Evolutionary conservation across 805 yeast species (phyloP), one percentile per base, ranked within the genome.

Genomic region (Wickerhamiella alocasiicola): DNA sequence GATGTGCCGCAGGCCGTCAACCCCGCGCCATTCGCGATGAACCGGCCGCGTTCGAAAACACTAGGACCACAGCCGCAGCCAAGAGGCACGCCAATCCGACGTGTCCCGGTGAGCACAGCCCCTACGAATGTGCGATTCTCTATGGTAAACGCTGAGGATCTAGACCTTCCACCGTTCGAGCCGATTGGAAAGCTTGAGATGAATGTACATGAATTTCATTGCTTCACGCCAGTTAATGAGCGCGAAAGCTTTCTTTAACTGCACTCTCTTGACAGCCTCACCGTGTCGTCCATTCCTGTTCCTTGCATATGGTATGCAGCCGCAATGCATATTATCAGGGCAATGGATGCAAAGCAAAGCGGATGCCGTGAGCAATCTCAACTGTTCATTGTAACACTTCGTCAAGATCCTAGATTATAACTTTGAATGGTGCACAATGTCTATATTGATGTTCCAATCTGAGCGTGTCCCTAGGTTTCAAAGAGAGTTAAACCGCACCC

Each of bases 381-480:
- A 5, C 31, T 13, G 7, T 13, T 9, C 9, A 6, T 7, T 15
- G 15, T 5, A 16, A 18, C 18, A 21, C n/a, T 11, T n/a, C 11
- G 29, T 12, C 7, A 17, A n/a, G n/a, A n/a, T n/a, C n/a, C n/a
- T n/a, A n/a, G n/a, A n/a, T n/a, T n/a, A n/a, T n/a, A n/a, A n/a
- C n/a, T n/a, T n/a, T n/a, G n/a, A n/a, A n/a, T n/a, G n/a, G n/a
- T n/a, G n/a, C n/a, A n/a, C n/a, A n/a, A n/a, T n/a, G n/a, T n/a
- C n/a, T n/a, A n/a, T 21, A 31, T 19, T 28, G 16, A 28, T 36
- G 33, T 21, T n/a, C 27, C 31, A 9, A 13, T 5, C 9, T 15
- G 28, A 13, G 5, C 32, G 39, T 15, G 28, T 36, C 9, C 39
- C 39, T 13, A 13, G 39, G 5, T 36, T 36, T 19, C 39, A 36